Conservation (phyloP, 2,329 filamentous ascomycete genomes). For the Aspergillus candidus region DNA sequence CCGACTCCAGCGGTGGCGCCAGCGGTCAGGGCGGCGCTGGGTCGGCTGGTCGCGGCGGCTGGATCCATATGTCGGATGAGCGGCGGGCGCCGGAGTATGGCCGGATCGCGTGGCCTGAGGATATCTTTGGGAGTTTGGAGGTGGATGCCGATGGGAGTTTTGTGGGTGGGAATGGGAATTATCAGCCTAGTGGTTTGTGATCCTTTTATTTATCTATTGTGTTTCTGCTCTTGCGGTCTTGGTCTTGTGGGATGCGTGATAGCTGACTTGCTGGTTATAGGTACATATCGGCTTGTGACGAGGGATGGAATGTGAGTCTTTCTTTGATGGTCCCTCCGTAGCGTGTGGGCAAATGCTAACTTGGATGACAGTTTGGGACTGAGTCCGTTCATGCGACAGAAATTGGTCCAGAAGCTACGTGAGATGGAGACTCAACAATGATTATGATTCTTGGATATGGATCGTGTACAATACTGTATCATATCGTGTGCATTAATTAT, state of each 20-base stretch:
- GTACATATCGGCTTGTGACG: slow-evolving; percentile 57
- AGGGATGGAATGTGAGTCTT: slow-evolving; percentile 52
- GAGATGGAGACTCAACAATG: slow-evolving; percentile 22
- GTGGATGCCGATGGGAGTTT: slow-evolving; percentile 55
- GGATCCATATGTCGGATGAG: slow-evolving; percentile 57
- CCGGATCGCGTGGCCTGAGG: slow-evolving; percentile 58
- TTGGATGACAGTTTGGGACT: slow-evolving; percentile 33
- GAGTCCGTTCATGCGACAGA: slow-evolving; percentile 45
- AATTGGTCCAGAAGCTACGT: slow-evolving; percentile 44
- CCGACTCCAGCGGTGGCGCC: slow-evolving; percentile 49
- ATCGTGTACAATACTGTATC: slow-evolving; percentile 10
- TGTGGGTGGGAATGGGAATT: slow-evolving; percentile 50
- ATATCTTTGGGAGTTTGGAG: slow-evolving; percentile 61
- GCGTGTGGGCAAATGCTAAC: slow-evolving; percentile 16
- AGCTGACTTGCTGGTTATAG: slow-evolving; percentile 19
- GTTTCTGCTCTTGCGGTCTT: not conserved
- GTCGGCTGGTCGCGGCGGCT: slow-evolving; percentile 54
- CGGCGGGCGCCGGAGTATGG: slow-evolving; percentile 58
- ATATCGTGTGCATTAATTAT: slow-evolving; percentile 4
- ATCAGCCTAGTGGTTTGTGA: slow-evolving; percentile 51
- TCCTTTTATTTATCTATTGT: not conserved
- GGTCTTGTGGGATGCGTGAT: not conserved
- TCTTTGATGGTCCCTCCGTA: not conserved
- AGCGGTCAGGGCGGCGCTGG: slow-evolving; percentile 55
- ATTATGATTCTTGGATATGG: not conserved